Evolutionary conservation across 2,329 filamentous ascomycete species (phyloP).

Genomic region (Paracorniculantispora psalliotae): DNA sequence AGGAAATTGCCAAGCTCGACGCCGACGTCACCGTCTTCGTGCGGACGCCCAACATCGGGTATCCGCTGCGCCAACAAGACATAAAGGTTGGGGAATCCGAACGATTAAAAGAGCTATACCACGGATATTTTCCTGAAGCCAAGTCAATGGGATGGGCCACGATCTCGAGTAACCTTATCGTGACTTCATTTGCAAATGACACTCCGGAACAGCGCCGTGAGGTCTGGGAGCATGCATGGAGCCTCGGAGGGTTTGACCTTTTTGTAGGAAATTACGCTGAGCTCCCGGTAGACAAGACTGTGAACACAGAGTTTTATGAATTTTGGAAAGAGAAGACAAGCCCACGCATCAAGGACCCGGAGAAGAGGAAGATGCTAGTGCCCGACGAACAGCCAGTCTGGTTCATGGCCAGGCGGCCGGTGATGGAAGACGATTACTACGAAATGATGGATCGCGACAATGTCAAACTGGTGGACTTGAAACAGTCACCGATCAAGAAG

Average conservation of each 20-base stretch:
- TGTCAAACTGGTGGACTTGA: constrained; percentile 13
- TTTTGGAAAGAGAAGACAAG: constrained; percentile 14
- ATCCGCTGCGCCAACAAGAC: constrained; percentile 49
- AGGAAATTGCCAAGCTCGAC: constrained; percentile 29
- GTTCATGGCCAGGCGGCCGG: background rate
- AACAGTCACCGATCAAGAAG: background rate
- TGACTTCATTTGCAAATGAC: constrained; percentile 16
- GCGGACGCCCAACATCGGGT: constrained; percentile 51
- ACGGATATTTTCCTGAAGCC: constrained; percentile 34
- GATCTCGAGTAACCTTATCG: background rate
- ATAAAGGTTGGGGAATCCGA: background rate
- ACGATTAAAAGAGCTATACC: constrained; percentile 28
- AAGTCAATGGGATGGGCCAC: constrained; percentile 11
- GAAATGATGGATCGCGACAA: constrained; percentile 14
- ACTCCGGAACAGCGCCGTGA: constrained; percentile 37
- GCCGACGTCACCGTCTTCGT: constrained; percentile 44
- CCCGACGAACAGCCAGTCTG: constrained; percentile 9
- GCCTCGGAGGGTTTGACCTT: constrained; percentile 41
- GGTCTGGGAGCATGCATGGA: constrained; percentile 40
- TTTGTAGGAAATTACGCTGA: constrained; percentile 39
- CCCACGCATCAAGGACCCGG: constrained; percentile 7
- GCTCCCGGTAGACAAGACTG: background rate
- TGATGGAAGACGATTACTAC: constrained; percentile 14
- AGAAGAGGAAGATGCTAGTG: constrained; percentile 13
- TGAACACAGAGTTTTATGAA: constrained; percentile 9